These are phyloP conservation scores for Pseudogymnoascus sp. DNA, from an alignment of 2,329 filamentous ascomycete species.

Conservation along the genomic window DNA sequence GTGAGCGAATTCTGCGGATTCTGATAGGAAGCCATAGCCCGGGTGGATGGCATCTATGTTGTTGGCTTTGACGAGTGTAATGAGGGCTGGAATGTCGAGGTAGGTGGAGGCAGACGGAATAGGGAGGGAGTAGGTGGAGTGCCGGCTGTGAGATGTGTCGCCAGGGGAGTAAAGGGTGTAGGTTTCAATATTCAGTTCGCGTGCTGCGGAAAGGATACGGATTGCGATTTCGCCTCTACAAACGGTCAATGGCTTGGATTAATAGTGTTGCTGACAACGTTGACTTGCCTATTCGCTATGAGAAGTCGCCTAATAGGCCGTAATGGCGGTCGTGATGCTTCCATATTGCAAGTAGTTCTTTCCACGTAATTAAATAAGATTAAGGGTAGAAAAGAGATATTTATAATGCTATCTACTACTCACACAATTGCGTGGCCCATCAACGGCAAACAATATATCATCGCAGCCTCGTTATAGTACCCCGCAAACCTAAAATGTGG, in stretches of 20 bases:
- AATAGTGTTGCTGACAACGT: background rate
- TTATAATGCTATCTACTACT: background rate
- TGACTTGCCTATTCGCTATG: conserved; percentile 43
- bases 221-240: conserved; percentile 57
- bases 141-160: conserved; percentile 47
- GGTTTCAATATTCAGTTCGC: conserved; percentile 50
- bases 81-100: conserved; percentile 42
- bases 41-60: conserved; percentile 60
- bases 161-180: conserved; percentile 48
- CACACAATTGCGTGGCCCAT: background rate
- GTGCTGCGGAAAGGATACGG: conserved; percentile 51
- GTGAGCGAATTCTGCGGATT: conserved; percentile 61
- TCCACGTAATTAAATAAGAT: background rate
- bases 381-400: background rate
- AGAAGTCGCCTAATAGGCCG: conserved; percentile 42
- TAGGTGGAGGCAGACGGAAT: conserved; percentile 46
- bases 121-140: conserved; percentile 40
- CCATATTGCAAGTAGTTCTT: background rate
- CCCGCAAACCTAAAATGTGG: background rate
- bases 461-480: background rate
- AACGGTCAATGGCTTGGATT: background rate
- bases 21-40: conserved; percentile 64
- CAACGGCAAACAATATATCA: background rate
- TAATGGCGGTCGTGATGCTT: background rate
- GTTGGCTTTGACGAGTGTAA: conserved; percentile 41